Base-by-base conservation (phyloP, 2,329 filamentous ascomycete species). In the Orbilia javanica region DNA sequence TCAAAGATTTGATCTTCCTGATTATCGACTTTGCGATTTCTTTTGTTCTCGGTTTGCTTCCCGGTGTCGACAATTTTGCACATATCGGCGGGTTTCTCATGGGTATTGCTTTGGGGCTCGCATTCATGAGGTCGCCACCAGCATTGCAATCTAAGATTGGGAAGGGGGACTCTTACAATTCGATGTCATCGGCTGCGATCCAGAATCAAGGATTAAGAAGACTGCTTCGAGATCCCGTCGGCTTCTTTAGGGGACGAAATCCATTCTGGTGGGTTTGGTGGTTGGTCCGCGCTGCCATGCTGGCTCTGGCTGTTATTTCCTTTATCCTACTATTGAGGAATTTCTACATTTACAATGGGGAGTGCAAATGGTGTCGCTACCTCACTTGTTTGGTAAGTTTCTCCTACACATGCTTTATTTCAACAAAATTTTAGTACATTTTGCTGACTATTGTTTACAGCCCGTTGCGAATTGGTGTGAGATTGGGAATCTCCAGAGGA, bases 201-300 rank as follows among this genome's bases (percentile, higher is more conserved):
- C 77, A 72, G 31, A 75, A 78, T 27, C 69, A 57, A 27, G 46
- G 82, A 72, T 81, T 81, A 39, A 81, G 75, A 75, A 83, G 80
- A 0, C 90, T 92, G 80, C 83, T 89, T 70, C 89, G 90, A 81
- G 89, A 88, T 73, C 89, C 91, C 0, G 83, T 90, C 3, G 90
- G 89, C 4, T 97, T 97, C 85, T 98, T 98, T 86, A 95, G 94
- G 83, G 93, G 93, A 20, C 89, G 96, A 18, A 97, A 97, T 84
- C 92, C 92, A 22, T 87, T 97, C 6, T 99, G 96, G 96, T 99
- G 96, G 96, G 92, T 86, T 4, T 99, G 96, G 96, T 98, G 95
- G 95, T 84, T 97, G 22, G 88, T 98, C 29, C 89, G 96, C 18
- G 92, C 89, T 0, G 93, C 88, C 0, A 91, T 92, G 25, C 86